A percentile compares a stretch with the other conserved stretches of the same genome.
Evolutionary conservation across 371 early-diverging fungal genomes (phyloP).

Genomic region (Nematocida displodere): DNA sequence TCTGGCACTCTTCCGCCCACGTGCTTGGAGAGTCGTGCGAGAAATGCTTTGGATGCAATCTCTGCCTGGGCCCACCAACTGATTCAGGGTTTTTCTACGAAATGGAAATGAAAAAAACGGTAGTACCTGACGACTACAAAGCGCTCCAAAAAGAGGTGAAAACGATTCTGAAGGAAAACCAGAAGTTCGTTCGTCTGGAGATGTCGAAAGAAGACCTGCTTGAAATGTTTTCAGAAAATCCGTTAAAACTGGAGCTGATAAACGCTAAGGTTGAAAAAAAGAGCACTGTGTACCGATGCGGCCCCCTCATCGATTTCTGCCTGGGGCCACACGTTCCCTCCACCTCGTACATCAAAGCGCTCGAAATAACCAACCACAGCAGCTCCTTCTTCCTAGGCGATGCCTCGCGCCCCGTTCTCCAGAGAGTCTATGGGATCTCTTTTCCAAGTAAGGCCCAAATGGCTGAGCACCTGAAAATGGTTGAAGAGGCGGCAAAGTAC

Average conservation of each 20-base stretch:
- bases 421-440: slow-evolving; percentile 94
- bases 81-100: slow-evolving; percentile 99
- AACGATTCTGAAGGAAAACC: slow-evolving; percentile 84
- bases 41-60: slow-evolving; percentile 78
- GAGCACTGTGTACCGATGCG: slow-evolving; percentile 72
- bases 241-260: slow-evolving; percentile 59
- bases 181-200: slow-evolving; percentile 80
- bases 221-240: slow-evolving; percentile 80
- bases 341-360: slow-evolving; percentile 85
- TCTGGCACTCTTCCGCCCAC: slow-evolving; percentile 99
- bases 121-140: slow-evolving; percentile 75
- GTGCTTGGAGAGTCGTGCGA: slow-evolving; percentile 88
- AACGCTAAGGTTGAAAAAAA: slow-evolving; percentile 80
- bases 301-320: slow-evolving; percentile 85
- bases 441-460: slow-evolving; percentile 91
- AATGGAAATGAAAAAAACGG: slow-evolving; percentile 71
- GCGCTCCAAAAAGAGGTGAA: slow-evolving; percentile 75
- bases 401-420: slow-evolving; percentile 85
- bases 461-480: slow-evolving; percentile 80
- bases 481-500: slow-evolving; percentile 87
- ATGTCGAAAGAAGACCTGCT: slow-evolving; percentile 80
- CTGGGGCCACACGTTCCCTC: slow-evolving; percentile 90
- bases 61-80: slow-evolving; percentile 92
- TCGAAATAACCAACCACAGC: slow-evolving; percentile 81
- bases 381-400: slow-evolving; percentile 95